Percentiles rank a stretch among this genome's conserved stretches.
phyloP scores from a whole-genome alignment of 2,329 filamentous ascomycete genomes.

The Zymoseptoria ardabiliae region DNA sequence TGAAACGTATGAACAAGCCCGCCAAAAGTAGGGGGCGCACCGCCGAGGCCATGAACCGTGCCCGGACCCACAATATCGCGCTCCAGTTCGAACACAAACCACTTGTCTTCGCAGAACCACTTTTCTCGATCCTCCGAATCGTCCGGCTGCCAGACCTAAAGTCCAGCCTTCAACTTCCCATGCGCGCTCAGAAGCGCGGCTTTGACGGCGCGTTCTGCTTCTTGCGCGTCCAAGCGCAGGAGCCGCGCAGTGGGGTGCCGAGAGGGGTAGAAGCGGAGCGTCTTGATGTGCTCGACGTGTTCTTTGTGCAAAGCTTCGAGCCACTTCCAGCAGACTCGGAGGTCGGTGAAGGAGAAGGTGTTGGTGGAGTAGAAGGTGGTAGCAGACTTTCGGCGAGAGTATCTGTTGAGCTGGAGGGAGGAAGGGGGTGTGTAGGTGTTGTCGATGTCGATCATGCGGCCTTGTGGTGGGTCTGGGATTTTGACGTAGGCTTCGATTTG shows the following conservation, averaged over 20 bases:
- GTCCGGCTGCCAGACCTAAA: neutral
- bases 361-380: neutral
- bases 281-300: neutral
- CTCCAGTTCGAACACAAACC: neutral
- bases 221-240: neutral
- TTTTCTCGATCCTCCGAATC: neutral
- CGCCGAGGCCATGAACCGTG: too few relatives aligned
- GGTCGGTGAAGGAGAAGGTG: neutral
- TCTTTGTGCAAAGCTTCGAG: neutral
- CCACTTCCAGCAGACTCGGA: neutral
- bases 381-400: neutral
- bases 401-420: neutral
- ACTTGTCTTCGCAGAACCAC: neutral
- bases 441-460: neutral
- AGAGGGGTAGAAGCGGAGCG: neutral
- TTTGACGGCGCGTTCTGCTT: neutral
- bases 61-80: too few relatives aligned
- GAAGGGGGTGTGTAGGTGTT: neutral
- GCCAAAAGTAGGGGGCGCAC: too few relatives aligned
- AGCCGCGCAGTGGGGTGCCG: neutral
- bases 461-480: neutral
- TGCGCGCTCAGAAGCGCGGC: neutral
- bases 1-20: too few relatives aligned
- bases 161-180: neutral
- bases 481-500: neutral